Evolutionary conservation across 495 filamentous ascomycete genomes (phyloP).

Genomic region (Trichoderma asperelloides): DNA sequence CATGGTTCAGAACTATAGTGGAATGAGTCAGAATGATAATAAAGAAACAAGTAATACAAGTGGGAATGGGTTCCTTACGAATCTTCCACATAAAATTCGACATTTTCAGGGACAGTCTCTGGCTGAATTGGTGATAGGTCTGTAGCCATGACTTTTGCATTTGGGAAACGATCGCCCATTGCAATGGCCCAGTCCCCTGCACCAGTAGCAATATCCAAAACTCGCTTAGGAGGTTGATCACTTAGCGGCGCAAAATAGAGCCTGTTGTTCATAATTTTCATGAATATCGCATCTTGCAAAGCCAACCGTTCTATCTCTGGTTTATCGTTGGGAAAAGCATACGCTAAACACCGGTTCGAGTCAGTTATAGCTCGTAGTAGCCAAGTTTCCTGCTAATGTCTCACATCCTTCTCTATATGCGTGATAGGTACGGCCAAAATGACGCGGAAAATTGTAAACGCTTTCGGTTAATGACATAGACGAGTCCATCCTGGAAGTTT

Average conservation of each 20-base stretch:
- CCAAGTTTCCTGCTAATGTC: not conserved
- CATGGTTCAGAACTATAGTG: slow-evolving; percentile 18
- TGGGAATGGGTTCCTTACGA: slow-evolving; percentile 18
- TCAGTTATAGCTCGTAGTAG: not conserved
- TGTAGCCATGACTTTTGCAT: slow-evolving; percentile 29
- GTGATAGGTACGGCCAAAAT: slow-evolving; percentile 50
- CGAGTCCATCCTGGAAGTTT: not conserved
- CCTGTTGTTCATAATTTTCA: slow-evolving; percentile 39
- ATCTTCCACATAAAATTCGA: slow-evolving; percentile 42
- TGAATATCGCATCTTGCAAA: slow-evolving; percentile 53
- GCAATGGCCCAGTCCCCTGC: slow-evolving; percentile 43
- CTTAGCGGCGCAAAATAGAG: slow-evolving; percentile 49
- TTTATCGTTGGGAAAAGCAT: slow-evolving; percentile 52
- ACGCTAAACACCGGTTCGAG: slow-evolving; percentile 25
- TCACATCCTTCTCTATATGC: slow-evolving; percentile 33
- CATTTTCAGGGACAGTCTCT: slow-evolving; percentile 30
- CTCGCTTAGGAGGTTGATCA: slow-evolving; percentile 38
- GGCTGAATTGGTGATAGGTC: slow-evolving; percentile 40
- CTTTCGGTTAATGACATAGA: slow-evolving; percentile 8
- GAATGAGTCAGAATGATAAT: too few relatives aligned
- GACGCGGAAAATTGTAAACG: slow-evolving; percentile 34
- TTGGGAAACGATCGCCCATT: slow-evolving; percentile 38
- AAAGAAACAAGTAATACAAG: not conserved
- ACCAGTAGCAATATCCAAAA: slow-evolving; percentile 66
- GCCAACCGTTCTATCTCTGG: slow-evolving; percentile 45